Conservation (phyloP, 768 basidiomycete species). For the Leccinum incarnatum region DNA sequence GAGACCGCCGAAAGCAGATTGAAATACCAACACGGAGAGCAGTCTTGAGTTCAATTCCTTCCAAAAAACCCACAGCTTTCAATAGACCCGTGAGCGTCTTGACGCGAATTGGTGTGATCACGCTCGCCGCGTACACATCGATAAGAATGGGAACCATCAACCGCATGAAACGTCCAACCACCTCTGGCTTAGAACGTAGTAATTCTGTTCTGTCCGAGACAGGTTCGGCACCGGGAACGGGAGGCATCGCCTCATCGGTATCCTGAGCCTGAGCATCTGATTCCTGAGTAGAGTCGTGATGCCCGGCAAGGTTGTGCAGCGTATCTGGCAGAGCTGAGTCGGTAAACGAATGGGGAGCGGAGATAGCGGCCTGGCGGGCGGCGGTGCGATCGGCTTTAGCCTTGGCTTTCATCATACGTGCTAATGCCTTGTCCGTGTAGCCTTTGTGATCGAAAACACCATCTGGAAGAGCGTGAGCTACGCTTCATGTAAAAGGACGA, state of each 20-base stretch:
- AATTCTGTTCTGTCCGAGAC: conserved; percentile 65
- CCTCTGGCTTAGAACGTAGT: conserved; percentile 67
- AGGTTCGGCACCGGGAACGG: conserved; percentile 33
- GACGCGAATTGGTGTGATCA: conserved; percentile 79
- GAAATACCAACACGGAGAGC: conserved; percentile 68
- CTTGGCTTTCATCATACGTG: conserved; percentile 74
- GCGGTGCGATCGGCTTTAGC: conserved; percentile 79
- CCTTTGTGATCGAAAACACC: conserved; percentile 92
- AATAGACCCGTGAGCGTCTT: conserved; percentile 86
- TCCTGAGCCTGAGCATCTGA: conserved; percentile 43
- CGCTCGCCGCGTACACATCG: conserved; percentile 99
- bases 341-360: conserved; percentile 28
- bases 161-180: conserved; percentile 82
- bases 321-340: conserved; percentile 25
- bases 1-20: not conserved
- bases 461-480: conserved; percentile 45
- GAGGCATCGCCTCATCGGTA: conserved; percentile 36
- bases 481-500: not conserved
- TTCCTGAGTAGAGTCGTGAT: conserved; percentile 27
- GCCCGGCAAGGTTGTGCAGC: conserved; percentile 12
- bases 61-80: conserved; percentile 89
- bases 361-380: conserved; percentile 51
- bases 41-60: conserved; percentile 67
- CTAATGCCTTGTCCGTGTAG: conserved; percentile 84
- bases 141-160: conserved; percentile 91